These are phyloP conservation scores for Afroboletus lepidellus DNA, from an alignment of 1,284 basidiomycete species.

Conservation along the genomic window DNA sequence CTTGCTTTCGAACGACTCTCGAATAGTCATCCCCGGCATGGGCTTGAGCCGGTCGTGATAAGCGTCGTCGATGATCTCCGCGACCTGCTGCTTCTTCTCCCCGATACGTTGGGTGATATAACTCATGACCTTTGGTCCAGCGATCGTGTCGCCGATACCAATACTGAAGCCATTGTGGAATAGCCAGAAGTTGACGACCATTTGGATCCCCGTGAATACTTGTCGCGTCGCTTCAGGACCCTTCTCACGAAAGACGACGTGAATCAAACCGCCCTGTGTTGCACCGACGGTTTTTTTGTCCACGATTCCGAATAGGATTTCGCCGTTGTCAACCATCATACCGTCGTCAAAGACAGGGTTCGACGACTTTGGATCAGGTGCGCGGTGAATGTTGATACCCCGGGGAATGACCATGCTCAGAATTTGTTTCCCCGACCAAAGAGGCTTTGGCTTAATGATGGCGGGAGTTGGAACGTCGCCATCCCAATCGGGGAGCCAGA, in stretches of 20 bases:
- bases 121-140: conserved; percentile 86
- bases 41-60: conserved; percentile 84
- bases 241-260: conserved; percentile 97
- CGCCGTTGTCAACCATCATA: conserved; percentile 96
- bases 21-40: conserved; percentile 96
- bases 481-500: conserved; percentile 99
- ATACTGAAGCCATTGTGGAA: conserved; percentile 99
- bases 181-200: conserved; percentile 97
- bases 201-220: conserved; percentile 93
- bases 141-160: conserved; percentile 98
- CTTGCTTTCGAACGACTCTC: conserved; percentile 95
- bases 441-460: conserved; percentile 93
- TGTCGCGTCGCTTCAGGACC: conserved; percentile 91
- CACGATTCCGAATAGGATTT: conserved; percentile 93
- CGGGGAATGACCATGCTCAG: conserved; percentile 91
- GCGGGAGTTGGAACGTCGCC: conserved; percentile 90
- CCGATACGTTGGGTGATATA: conserved; percentile 85
- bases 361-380: conserved; percentile 76
- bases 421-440: conserved; percentile 99
- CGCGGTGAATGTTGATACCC: conserved; percentile 91
- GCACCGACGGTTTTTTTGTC: conserved; percentile 99
- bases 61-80: conserved; percentile 72
- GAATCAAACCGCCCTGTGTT: conserved; percentile 91
- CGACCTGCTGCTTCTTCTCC: conserved; percentile 77
- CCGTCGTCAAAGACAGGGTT: conserved; percentile 91